Conservation (phyloP, 768 basidiomycete species). For the Lyophyllum decastes region DNA sequence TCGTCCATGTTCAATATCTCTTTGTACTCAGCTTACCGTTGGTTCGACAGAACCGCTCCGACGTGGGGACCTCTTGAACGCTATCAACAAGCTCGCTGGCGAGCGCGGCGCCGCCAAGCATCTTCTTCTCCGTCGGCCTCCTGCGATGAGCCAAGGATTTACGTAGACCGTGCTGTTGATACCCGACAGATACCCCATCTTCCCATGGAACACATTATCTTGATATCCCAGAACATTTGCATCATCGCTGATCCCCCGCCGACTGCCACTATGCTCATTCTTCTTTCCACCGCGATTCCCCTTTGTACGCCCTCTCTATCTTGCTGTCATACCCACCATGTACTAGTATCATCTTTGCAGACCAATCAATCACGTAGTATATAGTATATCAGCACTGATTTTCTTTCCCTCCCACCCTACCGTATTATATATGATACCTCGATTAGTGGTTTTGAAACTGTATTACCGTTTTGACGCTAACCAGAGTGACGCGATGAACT, state of each 20-base stretch:
- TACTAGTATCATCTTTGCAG: not conserved
- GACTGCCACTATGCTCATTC: not conserved
- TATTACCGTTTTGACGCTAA: no score
- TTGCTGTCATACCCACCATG: not conserved
- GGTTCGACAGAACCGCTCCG: conserved; percentile 65
- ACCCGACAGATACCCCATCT: not conserved
- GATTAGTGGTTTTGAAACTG: no score
- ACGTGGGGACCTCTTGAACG: conserved; percentile 76
- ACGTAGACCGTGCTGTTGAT: not conserved
- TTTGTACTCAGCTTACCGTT: conserved; percentile 6
- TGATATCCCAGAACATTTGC: not conserved
- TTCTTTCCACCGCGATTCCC: not conserved
- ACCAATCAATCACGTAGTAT: no score
- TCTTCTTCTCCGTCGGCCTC: conserved; percentile 24
- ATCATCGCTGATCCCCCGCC: not conserved
- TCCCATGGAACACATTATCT: not conserved
- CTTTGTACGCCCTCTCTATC: not conserved
- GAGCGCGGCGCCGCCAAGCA: conserved; percentile 52
- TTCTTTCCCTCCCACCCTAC: no score
- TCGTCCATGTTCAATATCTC: conserved; percentile 3
- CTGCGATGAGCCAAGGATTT: conserved; percentile 4
- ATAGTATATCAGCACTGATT: no score
- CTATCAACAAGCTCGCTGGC: conserved; percentile 78
- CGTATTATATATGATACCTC: no score
- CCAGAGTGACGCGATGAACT: no score